Conservation (phyloP, 2,329 filamentous ascomycete genomes). For the Cryoendolithus antarcticus region DNA sequence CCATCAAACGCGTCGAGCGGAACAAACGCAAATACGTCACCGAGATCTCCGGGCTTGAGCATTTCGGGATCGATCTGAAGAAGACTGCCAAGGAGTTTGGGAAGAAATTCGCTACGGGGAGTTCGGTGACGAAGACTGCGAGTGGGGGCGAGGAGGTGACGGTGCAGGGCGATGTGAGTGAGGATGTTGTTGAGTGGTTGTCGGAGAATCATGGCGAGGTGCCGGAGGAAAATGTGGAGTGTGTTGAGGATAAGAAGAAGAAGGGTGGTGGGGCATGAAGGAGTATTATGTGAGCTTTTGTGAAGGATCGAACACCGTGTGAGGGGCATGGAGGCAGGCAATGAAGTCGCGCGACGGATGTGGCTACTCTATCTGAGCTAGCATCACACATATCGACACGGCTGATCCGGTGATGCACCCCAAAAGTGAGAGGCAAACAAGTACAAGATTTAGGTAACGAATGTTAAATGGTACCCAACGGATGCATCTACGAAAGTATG, state of each 20-base stretch:
- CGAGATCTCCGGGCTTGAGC: constrained; percentile 77
- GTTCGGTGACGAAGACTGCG: constrained; percentile 75
- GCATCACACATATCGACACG: too few species aligned
- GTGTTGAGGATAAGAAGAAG: constrained; percentile 94
- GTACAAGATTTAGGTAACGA: too few species aligned
- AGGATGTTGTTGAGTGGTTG: constrained; percentile 86
- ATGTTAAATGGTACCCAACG: too few species aligned
- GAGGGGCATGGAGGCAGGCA: not conserved
- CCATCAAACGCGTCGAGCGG: constrained; percentile 92
- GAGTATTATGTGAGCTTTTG: not conserved
- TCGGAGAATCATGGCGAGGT: constrained; percentile 80
- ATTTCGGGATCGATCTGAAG: constrained; percentile 84
- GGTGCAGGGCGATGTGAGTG: constrained; percentile 90
- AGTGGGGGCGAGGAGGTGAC: constrained; percentile 86
- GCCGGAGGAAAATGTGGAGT: constrained; percentile 88
- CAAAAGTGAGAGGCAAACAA: too few species aligned
- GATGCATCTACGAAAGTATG: too few species aligned
- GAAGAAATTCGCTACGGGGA: constrained; percentile 96
- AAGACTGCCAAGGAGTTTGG: constrained; percentile 87
- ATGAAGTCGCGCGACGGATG: too few species aligned
- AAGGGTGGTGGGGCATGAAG: constrained; percentile 35
- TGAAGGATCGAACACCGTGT: not conserved
- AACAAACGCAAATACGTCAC: constrained; percentile 98
- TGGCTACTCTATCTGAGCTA: too few species aligned
- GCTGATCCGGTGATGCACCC: too few species aligned